These are phyloP conservation scores for Penicillium sp. DNA, from an alignment of 2,329 filamentous ascomycete genomes.

Conservation along the genomic window DNA sequence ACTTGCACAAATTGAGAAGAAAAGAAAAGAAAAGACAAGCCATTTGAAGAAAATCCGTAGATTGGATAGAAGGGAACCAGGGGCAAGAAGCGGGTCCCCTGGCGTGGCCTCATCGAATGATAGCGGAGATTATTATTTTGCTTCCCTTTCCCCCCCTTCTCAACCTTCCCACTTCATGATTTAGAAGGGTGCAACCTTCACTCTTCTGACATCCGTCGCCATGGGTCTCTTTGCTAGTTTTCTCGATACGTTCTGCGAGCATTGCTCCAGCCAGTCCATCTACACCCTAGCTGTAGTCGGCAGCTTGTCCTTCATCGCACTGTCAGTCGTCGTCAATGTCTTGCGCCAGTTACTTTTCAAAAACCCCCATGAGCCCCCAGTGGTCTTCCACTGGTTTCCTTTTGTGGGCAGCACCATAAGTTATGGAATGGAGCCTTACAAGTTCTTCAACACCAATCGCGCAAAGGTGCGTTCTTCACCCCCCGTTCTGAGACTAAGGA, in stretches of 20 bases:
- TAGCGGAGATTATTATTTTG: constrained; percentile 25
- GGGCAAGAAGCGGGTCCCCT: constrained; percentile 17
- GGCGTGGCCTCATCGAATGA: constrained; percentile 18
- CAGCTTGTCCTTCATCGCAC: constrained; percentile 50
- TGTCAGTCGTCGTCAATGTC: constrained; percentile 74
- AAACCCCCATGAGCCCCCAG: constrained; percentile 74
- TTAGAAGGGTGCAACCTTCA: background rate
- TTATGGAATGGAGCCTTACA: constrained; percentile 83
- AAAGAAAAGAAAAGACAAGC: background rate
- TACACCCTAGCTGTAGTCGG: constrained; percentile 48
- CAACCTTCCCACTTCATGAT: background rate
- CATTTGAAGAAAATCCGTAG: background rate
- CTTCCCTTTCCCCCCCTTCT: constrained; percentile 6
- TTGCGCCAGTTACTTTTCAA: constrained; percentile 75
- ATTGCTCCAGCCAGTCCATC: constrained; percentile 48
- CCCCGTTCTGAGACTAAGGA: background rate
- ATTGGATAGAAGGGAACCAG: background rate
- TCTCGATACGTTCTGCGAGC: constrained; percentile 46
- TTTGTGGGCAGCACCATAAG: constrained; percentile 86
- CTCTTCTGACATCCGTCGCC: constrained; percentile 1
- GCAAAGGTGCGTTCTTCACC: constrained; percentile 63
- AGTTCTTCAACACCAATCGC: constrained; percentile 64
- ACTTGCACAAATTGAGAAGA: background rate
- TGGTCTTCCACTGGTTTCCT: constrained; percentile 66
- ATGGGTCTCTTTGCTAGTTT: constrained; percentile 56